Evolutionary conservation across 176 grass and related monocot genomes (phyloP).

Genomic region (Eleusine coracana): DNA sequence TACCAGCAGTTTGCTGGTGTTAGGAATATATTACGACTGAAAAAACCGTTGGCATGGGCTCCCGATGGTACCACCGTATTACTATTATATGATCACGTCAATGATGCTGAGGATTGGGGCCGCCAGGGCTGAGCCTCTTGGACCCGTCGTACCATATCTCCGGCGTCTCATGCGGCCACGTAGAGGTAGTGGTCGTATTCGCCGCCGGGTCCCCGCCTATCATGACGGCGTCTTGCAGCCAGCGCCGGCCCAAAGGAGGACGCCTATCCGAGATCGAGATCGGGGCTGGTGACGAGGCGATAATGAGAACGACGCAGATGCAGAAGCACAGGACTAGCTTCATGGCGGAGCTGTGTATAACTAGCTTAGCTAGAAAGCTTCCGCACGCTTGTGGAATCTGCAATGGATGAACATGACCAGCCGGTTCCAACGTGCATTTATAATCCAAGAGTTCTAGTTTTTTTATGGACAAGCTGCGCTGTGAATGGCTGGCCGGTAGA

Average conservation of each 20-base stretch:
- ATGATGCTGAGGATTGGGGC: slow-evolving; percentile 56
- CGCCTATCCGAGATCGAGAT: slow-evolving; percentile 1
- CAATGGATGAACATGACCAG: neutral
- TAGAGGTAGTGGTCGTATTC: neutral
- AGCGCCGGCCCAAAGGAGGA: slow-evolving; percentile 11
- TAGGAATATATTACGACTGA: neutral
- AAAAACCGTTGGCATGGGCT: neutral
- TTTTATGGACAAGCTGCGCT: neutral
- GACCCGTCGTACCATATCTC: slow-evolving; percentile 32
- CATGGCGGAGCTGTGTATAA: slow-evolving; percentile 2
- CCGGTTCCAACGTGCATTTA: slow-evolving; percentile 39
- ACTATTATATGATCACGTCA: slow-evolving; percentile 13
- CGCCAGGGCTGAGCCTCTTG: slow-evolving; percentile 60
- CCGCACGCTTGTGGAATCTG: slow-evolving; percentile 3
- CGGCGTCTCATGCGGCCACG: slow-evolving; percentile 30
- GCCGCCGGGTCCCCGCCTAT: neutral
- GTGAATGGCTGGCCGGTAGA: neutral
- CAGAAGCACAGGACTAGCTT: slow-evolving; percentile 42
- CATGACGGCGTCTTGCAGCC: slow-evolving; percentile 28
- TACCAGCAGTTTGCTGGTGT: neutral
- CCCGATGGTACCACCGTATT: neutral
- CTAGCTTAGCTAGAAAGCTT: neutral
- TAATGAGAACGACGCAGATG: slow-evolving; percentile 33
- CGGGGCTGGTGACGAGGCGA: neutral
- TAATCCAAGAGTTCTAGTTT: neutral